Evolutionary conservation across 768 basidiomycete genomes (phyloP), one percentile per base, ranked within the genome.

Genomic region (Calocybe gangraenosa): DNA sequence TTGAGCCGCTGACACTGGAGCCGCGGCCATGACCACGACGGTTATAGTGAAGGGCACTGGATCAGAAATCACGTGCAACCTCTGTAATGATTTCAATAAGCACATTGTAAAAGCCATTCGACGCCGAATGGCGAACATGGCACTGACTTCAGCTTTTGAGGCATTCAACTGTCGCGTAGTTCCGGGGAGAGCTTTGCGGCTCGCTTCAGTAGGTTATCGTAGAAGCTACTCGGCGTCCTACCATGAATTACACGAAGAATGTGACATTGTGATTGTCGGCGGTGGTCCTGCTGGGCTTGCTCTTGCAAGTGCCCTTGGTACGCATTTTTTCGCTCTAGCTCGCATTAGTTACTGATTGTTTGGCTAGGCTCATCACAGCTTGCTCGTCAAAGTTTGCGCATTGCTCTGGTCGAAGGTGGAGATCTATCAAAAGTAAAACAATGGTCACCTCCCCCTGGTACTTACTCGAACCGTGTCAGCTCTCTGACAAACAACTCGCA

Each of bases 261-360:
- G 77, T 52, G 96, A 98, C 61, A 75, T 98, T 25, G 89, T 95
- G 17, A 88, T 98, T 55, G 90, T 98, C 19, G 95, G 96, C 14
- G 96, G 91, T 20, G 95, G 94, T 1, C 93, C 92, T 19, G 90
- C 80, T 3, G 96, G 96, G 3, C 74, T 99, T 32, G 87, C 93
- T 10, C 68, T 99, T 28, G 93, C 92, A 2, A 82, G 81, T 58
- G 90, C 92, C 25, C 72, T 99, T 6, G 78, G 94, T 95, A 59
- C 48, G 78, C 63, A 14, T 42, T 19, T 38, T 42, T 48, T 9
- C 23, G 42, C 8, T 17, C 15, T 46, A 19, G 18, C 28, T 43
- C 39, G 13, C 47, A 13, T 53, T 35, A 15, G 37, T n/a, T 23
- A 37, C 45, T 40, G 25, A 39, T 31, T 30, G 11, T 37, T 7